Base-by-base conservation (phyloP, 768 basidiomycete species). In the Hygrophoropsis aurantiaca region DNA sequence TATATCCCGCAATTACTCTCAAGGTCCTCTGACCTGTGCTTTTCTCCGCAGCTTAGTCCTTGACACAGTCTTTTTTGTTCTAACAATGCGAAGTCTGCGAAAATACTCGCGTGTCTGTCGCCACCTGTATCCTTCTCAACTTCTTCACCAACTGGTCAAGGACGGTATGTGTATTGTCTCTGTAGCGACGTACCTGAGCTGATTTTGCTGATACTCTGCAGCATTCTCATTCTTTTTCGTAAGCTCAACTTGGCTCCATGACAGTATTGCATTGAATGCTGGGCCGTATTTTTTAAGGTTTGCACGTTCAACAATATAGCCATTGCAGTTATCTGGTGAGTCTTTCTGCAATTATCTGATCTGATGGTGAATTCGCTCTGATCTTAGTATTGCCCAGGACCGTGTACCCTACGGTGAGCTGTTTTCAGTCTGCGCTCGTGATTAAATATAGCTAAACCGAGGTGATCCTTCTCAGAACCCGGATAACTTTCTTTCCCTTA, bases 311-410 rank as follows among this genome's bases (percentile, higher is more conserved):
- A 40, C n/a, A 41, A 35, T 27, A n/a, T 43, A 10, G 45, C 44
- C 6, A 27, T 24, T n/a, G 39, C 58, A 1, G 11, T 43, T 2
- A 52, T 53, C 33, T 58, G 50, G 57, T 58, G 37, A 38, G 54
- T 16, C 46, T n/a, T 5, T 3, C 34, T 4, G 16, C 25, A 34
- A 24, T 18, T 13, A 2, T 19, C 18, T 2, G n/a, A n/a, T n/a
- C 41, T 20, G 4, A 23, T 43, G 25, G 18, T 33, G 42, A 32
- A 15, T 7, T 30, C 27, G 27, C 27, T 7, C 27, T 30, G 27
- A 30, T 30, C 6, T 30, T 13, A n/a, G n/a, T n/a, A 6, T 6
- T 30, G 23, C 16, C 7, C 19, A 59, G 54, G 58, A 51, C 48
- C 9, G 42, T 40, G 6, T 40, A 35, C 15, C 3, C 21, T 9